phyloP scores from a whole-genome alignment of 208 protist genomes.

The Wallacemonas rigidus region DNA sequence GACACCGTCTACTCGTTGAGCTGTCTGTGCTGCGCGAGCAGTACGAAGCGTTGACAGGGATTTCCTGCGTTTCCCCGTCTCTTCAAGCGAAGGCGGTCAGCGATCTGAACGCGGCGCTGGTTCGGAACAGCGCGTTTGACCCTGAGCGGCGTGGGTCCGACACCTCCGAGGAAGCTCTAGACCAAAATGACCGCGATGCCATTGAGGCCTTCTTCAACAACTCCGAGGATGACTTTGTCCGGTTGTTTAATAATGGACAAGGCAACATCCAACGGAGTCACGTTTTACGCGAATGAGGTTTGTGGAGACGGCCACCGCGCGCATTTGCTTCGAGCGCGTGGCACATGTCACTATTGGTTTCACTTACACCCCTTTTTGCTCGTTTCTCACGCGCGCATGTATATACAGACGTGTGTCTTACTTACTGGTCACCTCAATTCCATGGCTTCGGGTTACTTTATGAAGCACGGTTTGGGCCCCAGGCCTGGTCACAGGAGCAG shows the following conservation, averaged over 20 bases:
- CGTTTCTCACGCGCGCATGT: too few relatives aligned
- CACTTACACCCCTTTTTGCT: too few relatives aligned
- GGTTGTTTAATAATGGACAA: conserved; percentile 73
- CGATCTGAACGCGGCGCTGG: not conserved
- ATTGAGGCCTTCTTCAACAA: conserved; percentile 89
- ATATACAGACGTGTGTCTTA: too few relatives aligned
- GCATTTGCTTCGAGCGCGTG: too few relatives aligned
- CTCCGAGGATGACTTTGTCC: conserved; percentile 73
- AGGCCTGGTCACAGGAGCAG: too few relatives aligned
- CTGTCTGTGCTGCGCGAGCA: conserved; percentile 43
- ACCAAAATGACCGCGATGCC: conserved; percentile 79
- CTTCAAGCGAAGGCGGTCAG: not conserved
- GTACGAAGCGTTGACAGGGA: conserved; percentile 26
- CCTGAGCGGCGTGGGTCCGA: conserved; percentile 2
- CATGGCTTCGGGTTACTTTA: too few relatives aligned
- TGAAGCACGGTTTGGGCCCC: too few relatives aligned
- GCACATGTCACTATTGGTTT: not conserved
- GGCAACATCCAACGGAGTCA: conserved; percentile 46
- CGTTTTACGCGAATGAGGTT: conserved; percentile 18
- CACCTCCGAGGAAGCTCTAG: conserved; percentile 26
- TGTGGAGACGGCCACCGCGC: too few relatives aligned
- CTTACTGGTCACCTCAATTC: too few relatives aligned
- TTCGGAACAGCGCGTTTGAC: not conserved
- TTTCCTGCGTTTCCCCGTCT: not conserved
- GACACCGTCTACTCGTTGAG: conserved; percentile 37